Conservation (phyloP, 345 rosid species). For the Sonneratia alba region DNA sequence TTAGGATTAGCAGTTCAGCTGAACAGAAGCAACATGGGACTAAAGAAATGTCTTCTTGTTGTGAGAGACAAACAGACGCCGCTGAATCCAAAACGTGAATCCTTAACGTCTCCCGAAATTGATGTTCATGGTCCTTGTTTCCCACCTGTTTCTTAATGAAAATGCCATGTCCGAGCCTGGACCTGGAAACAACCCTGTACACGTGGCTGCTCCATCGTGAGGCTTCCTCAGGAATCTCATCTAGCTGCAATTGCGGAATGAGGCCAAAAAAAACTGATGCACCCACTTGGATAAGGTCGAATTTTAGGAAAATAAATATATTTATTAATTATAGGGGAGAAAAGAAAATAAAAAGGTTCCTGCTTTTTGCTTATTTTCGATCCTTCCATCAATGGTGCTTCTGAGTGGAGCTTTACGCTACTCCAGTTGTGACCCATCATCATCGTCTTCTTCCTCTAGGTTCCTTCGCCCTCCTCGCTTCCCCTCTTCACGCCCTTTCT, state of each 20-base stretch:
- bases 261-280: background rate
- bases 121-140: background rate
- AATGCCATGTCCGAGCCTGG: no score
- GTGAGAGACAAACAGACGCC: background rate
- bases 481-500: background rate
- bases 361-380: background rate
- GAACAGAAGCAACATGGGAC: background rate
- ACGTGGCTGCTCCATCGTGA: background rate
- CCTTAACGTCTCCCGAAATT: background rate
- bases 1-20: background rate
- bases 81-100: background rate
- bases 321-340: background rate
- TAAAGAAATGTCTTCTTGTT: background rate
- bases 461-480: constrained; percentile 1
- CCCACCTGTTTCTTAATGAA: background rate
- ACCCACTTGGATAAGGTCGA: background rate
- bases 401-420: constrained; percentile 14
- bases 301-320: background rate
- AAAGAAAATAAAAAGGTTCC: background rate
- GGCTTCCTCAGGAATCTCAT: background rate
- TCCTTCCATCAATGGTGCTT: constrained; percentile 8
- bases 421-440: background rate
- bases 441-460: background rate
- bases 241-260: background rate
- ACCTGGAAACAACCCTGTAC: background rate